Base-by-base conservation (phyloP, 768 basidiomycete species). In the Sarcodon aspratus region DNA sequence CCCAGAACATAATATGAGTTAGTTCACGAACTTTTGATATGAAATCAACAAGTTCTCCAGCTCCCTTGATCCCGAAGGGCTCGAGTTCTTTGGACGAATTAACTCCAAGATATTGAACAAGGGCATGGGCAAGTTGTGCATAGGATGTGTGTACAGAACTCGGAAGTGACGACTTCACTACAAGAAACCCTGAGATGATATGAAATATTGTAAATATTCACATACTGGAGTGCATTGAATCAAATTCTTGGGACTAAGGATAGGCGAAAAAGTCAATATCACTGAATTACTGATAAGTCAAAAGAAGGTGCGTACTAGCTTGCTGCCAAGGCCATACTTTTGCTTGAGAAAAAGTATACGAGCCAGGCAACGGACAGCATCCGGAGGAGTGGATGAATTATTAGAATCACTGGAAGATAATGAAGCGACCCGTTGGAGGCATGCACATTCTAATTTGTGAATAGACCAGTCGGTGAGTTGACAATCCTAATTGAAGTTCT, bases 401-500 rank as follows among this genome's bases (percentile, higher is more conserved):
- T 42, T 52, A 4, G 71, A 52, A 9, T 72, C 69, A 10, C 63
- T 50, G 2, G 74, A 75, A 2, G 76, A 73, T 6, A 77, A 76
- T 12, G 67, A 56, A 31, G 69, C 61, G 1, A 67, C 68, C 84
- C 81, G 83, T 47, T 64, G 66, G 48, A 71, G 72, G 8, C 94
- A 65, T 0, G 88, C 82, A 6, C 95, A 97, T 71, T 97, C 94
- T 1, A 63, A 61, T 62, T 82, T 87, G 63, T 96, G 94, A 3
- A 74, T 34, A 0, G 58, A 17, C 92, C 90, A 92, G 55, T 89
- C 90, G 31, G 62, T 59, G 36, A 66, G 78, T 67, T 91, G 88
- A 57, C 89, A 92, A 36, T 60, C 61, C 81, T 88, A 13, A 44
- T 33, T 9, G 3, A 9, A 17, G 33, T 33, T 1, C 13, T 9